Percentiles rank a stretch among this genome's conserved stretches.
phyloP scores from a whole-genome alignment of 1,284 basidiomycete species.

The Ceratobasidium sp. region DNA sequence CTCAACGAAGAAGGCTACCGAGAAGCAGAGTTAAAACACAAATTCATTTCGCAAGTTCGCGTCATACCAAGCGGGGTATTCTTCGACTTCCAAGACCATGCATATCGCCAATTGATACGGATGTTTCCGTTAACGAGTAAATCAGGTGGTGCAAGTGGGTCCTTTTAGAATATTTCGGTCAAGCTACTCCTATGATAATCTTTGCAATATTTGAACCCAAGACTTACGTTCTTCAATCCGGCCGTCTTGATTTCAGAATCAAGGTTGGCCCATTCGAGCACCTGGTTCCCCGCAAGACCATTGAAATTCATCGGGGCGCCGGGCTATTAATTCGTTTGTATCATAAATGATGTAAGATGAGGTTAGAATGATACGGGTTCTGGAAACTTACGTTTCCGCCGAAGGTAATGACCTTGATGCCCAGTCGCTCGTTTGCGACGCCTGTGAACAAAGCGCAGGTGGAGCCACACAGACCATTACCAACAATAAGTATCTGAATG shows the following conservation, averaged over 20 bases:
- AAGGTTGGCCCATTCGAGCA: conserved; percentile 66
- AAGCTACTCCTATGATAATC: no score
- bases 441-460: conserved; percentile 71
- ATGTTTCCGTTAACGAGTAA: conserved; percentile 27
- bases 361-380: neutral
- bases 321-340: conserved; percentile 45
- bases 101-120: conserved; percentile 32
- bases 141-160: conserved; percentile 27
- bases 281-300: conserved; percentile 71
- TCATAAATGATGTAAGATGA: neutral
- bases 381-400: conserved; percentile 54
- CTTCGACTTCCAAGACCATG: conserved; percentile 28
- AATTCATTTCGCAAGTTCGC: neutral
- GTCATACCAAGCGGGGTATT: conserved; percentile 19
- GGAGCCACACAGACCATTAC: conserved; percentile 64
- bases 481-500: conserved; percentile 49
- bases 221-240: conserved; percentile 52
- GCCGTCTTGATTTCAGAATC: conserved; percentile 70
- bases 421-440: conserved; percentile 64
- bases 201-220: neutral
- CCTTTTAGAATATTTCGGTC: neutral
- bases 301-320: conserved; percentile 62
- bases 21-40: neutral
- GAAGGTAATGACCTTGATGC: conserved; percentile 63
- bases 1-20: conserved; percentile 30